These are phyloP conservation scores for Cronartium ribicola DNA, from an alignment of 1,284 basidiomycete genomes.

Conservation along the genomic window DNA sequence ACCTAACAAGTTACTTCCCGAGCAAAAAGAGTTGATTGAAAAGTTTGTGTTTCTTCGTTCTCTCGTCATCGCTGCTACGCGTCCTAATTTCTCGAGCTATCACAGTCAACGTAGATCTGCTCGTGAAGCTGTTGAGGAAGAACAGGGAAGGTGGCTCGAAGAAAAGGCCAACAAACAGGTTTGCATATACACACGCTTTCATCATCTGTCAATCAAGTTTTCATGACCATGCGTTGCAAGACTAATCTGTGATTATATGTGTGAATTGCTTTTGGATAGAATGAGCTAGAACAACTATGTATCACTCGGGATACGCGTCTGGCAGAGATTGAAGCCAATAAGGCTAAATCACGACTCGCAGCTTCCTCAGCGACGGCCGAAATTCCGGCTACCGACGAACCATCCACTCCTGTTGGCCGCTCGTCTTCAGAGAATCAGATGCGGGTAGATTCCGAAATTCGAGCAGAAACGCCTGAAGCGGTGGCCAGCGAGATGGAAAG, in stretches of 20 bases:
- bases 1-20: constrained; percentile 26
- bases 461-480: constrained; percentile 25
- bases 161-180: constrained; percentile 29
- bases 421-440: background rate
- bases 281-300: constrained; percentile 23
- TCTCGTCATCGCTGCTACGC: constrained; percentile 2
- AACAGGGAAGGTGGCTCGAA: constrained; percentile 18
- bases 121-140: constrained; percentile 24
- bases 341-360: constrained; percentile 8
- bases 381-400: background rate
- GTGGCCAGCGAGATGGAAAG: constrained; percentile 9
- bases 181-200: background rate
- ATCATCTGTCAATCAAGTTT: background rate
- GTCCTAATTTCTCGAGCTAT: background rate
- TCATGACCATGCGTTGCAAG: background rate
- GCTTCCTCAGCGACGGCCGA: background rate
- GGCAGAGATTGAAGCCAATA: constrained; percentile 30
- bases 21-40: constrained; percentile 40
- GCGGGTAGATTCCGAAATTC: constrained; percentile 16
- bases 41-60: constrained; percentile 1
- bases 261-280: background rate
- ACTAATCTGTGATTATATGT: too few relatives aligned
- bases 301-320: constrained; percentile 13
- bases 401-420: background rate
- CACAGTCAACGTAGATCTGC: constrained; percentile 29